phyloP scores from a whole-genome alignment of 352 stramenopile genomes.

The Phytophthora sojae region DNA sequence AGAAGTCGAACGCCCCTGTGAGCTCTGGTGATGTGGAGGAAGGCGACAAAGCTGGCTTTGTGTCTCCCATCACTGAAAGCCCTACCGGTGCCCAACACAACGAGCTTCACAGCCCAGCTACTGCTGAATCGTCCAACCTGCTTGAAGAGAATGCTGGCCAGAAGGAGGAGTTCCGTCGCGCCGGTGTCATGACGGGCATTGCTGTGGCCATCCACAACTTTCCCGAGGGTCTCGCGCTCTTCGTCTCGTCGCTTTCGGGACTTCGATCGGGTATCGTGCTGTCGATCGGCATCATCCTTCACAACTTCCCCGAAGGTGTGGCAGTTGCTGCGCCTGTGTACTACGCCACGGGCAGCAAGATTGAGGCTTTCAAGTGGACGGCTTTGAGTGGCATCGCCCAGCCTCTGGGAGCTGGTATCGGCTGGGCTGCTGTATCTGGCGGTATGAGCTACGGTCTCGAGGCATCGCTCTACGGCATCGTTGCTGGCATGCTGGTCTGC shows the following conservation, averaged over 20 bases:
- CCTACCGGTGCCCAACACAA: conserved; percentile 3
- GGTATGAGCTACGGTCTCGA: conserved; percentile 74
- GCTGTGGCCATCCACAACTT: conserved; percentile 98
- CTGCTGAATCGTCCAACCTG: conserved; percentile 31
- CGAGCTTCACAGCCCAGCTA: conserved; percentile 1
- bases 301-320: conserved; percentile 98
- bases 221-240: conserved; percentile 96
- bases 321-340: conserved; percentile 97
- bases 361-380: conserved; percentile 94
- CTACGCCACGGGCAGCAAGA: conserved; percentile 94
- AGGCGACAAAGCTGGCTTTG: conserved; percentile 15
- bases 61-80: conserved; percentile 4
- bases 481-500: conserved; percentile 94
- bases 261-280: conserved; percentile 91
- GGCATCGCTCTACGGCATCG: conserved; percentile 91
- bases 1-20: conserved; percentile 33
- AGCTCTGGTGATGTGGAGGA: not conserved
- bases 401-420: conserved; percentile 91
- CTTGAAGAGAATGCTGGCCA: conserved; percentile 13
- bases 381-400: conserved; percentile 91
- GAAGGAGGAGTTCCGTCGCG: conserved; percentile 73
- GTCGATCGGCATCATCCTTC: conserved; percentile 95
- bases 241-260: conserved; percentile 93
- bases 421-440: conserved; percentile 53
- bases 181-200: conserved; percentile 93